phyloP scores from a whole-genome alignment of 768 basidiomycete species.

The Sistotremastrum niveocremeum region DNA sequence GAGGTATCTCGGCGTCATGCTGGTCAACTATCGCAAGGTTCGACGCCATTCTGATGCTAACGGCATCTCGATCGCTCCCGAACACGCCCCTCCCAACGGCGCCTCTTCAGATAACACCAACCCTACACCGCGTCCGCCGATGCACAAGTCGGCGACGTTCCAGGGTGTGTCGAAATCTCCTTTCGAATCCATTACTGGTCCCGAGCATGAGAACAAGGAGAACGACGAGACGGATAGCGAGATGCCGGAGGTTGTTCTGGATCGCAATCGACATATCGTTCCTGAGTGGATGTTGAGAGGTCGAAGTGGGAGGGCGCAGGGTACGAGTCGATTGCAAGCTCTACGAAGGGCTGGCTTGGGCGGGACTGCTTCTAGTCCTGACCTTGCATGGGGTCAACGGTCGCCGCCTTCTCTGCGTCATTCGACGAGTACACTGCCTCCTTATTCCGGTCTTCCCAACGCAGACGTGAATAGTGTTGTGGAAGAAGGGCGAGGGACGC shows the following conservation, averaged over 20 bases:
- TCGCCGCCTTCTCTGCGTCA: no score
- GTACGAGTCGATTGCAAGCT: slow-evolving; percentile 24
- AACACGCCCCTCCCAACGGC: slow-evolving; percentile 5
- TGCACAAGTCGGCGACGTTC: slow-evolving; percentile 18
- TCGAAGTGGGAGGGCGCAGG: slow-evolving; percentile 34
- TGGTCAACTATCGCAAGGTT: slow-evolving; percentile 87
- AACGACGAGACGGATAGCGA: slow-evolving; percentile 54
- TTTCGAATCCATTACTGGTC: background rate
- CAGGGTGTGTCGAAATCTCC: background rate
- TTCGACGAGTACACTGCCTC: background rate
- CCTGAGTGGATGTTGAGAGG: slow-evolving; percentile 79
- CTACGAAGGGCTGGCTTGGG: slow-evolving; percentile 30
- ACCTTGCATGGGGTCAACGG: slow-evolving; percentile 24
- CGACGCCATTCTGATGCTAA: slow-evolving; percentile 11
- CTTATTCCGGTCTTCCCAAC: slow-evolving; percentile 23
- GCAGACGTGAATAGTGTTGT: slow-evolving; percentile 20
- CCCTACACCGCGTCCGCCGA: slow-evolving; percentile 12
- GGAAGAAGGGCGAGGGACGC: slow-evolving; percentile 12
- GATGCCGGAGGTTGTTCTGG: slow-evolving; percentile 87
- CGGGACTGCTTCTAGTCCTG: slow-evolving; percentile 58
- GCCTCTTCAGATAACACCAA: background rate
- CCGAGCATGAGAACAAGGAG: slow-evolving; percentile 25
- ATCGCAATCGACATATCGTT: slow-evolving; percentile 90
- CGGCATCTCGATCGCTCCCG: slow-evolving; percentile 7
- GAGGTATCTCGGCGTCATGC: slow-evolving; percentile 97